Percentiles rank a stretch among this genome's conserved stretches.
These are phyloP conservation scores for Suhomyces ambrosiae DNA, from an alignment of 1,139 yeast species.

Conservation along the genomic window DNA sequence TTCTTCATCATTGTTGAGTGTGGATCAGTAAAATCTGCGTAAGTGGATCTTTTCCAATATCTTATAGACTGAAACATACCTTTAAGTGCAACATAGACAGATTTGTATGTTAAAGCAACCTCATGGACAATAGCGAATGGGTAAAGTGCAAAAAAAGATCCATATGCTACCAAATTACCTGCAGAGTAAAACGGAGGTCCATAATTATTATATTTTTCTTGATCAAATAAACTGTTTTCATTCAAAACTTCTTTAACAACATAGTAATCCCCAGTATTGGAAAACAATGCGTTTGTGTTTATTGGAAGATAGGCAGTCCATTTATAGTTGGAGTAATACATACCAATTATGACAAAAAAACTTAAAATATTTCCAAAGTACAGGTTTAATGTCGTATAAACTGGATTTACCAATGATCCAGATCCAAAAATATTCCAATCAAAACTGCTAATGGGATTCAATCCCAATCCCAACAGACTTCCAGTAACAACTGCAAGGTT, in stretches of 20 bases:
- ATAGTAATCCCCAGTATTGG: conserved; percentile 19
- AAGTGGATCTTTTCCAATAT: conserved; percentile 14
- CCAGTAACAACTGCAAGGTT: conserved; percentile 21
- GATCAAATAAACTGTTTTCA: conserved; percentile 16
- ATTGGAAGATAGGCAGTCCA: conserved; percentile 22
- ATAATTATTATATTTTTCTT: conserved; percentile 23
- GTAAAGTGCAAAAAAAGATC: conserved; percentile 21
- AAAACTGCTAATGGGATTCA: conserved; percentile 22
- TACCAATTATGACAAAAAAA: conserved; percentile 17
- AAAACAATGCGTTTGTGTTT: conserved; percentile 17
- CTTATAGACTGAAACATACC: conserved; percentile 7
- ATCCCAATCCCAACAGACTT: conserved; percentile 17
- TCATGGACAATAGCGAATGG: conserved; percentile 20
- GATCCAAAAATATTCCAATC: conserved; percentile 21
- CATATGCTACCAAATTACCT: conserved; percentile 24
- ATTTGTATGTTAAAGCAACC: conserved; percentile 11
- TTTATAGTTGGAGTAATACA: conserved; percentile 20
- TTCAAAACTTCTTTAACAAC: conserved; percentile 15
- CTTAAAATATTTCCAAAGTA: conserved; percentile 19
- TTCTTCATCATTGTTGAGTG: conserved; percentile 19
- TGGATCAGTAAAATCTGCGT: conserved; percentile 21
- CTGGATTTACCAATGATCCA: conserved; percentile 15
- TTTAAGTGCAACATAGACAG: conserved; percentile 11
- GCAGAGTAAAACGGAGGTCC: conserved; percentile 48
- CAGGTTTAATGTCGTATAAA: conserved; percentile 16